A percentile compares a stretch with the other conserved stretches of the same genome.
Conservation (phyloP, 2,329 filamentous ascomycete genomes). For the Dactylellina haptotyla region DNA sequence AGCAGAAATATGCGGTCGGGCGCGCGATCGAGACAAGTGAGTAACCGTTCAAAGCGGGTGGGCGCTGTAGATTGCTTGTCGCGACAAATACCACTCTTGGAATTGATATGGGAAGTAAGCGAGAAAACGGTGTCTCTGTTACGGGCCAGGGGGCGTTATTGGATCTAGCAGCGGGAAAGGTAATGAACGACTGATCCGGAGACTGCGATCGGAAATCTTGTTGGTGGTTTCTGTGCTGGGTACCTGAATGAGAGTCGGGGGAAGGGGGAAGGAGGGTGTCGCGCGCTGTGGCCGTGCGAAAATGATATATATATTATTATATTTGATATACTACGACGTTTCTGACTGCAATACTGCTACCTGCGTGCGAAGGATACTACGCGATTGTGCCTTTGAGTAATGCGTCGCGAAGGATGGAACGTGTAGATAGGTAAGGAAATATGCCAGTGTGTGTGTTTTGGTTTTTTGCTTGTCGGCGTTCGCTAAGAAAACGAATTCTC, state of each 20-base stretch:
- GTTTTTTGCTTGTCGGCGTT: conserved; percentile 12
- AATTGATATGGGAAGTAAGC: too few species aligned
- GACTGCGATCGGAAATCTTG: conserved; percentile 32
- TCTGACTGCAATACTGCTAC: background rate
- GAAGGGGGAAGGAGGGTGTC: background rate
- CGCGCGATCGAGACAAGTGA: too few species aligned
- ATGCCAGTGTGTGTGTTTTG: conserved; percentile 1
- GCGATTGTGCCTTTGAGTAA: conserved; percentile 23
- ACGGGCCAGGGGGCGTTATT: conserved; percentile 22
- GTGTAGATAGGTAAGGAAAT: conserved; percentile 26
- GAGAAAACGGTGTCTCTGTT: background rate
- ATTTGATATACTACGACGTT: background rate
- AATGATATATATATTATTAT: conserved; percentile 27
- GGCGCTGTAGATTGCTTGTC: conserved; percentile 7
- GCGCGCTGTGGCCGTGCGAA: conserved; percentile 33
- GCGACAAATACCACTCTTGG: too few species aligned
- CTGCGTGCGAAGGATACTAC: conserved; percentile 11
- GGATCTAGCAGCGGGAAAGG: conserved; percentile 16
- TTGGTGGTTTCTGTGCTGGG: background rate
- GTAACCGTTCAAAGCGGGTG: conserved; percentile 5
- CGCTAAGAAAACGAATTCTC: conserved; percentile 14
- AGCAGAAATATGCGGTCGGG: conserved; percentile 8
- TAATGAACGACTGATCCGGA: conserved; percentile 48
- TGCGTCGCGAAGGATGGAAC: conserved; percentile 30
- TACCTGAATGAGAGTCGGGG: conserved; percentile 47